phyloP scores from a whole-genome alignment of 2,329 filamentous ascomycete genomes.

The Ceratocystis alfenasii region DNA sequence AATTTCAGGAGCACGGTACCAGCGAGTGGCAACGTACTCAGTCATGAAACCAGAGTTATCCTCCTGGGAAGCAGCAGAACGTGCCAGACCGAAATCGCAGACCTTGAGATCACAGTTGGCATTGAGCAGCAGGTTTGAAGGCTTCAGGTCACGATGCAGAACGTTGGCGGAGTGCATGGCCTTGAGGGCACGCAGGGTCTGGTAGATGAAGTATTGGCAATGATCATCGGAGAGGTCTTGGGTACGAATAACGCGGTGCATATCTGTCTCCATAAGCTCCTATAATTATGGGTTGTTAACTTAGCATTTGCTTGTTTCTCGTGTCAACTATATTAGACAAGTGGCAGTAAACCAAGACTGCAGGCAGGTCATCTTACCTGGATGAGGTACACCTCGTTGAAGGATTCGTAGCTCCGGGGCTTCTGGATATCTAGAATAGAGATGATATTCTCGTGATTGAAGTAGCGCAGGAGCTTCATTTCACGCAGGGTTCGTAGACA shows the following conservation, averaged over 20 bases:
- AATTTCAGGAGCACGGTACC: constrained; percentile 98
- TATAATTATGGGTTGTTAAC: constrained; percentile 29
- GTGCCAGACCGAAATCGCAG: constrained; percentile 92
- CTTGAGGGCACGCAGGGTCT: constrained; percentile 92
- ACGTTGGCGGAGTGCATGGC: constrained; percentile 99
- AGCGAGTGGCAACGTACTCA: constrained; percentile 97
- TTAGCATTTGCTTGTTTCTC: constrained; percentile 23
- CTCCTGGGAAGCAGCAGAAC: constrained; percentile 90
- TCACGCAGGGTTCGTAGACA: constrained; percentile 90
- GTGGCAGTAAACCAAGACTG: neutral
- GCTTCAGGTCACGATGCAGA: constrained; percentile 92
- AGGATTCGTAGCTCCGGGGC: constrained; percentile 86
- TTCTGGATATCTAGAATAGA: constrained; percentile 99
- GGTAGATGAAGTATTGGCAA: constrained; percentile 99
- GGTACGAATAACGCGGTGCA: constrained; percentile 97
- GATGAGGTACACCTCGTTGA: constrained; percentile 96
- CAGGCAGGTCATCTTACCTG: constrained; percentile 51
- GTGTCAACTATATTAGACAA: neutral
- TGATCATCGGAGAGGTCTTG: constrained; percentile 98
- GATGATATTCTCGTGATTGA: constrained; percentile 99
- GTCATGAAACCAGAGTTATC: constrained; percentile 99
- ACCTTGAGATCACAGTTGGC: constrained; percentile 99
- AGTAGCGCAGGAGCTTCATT: constrained; percentile 98
- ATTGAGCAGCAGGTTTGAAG: constrained; percentile 90
- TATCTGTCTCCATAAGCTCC: constrained; percentile 99